Evolutionary conservation across 257 asterid genomes (phyloP), one percentile per base, ranked within the genome.

Genomic region (Nicotiana tabacum): DNA sequence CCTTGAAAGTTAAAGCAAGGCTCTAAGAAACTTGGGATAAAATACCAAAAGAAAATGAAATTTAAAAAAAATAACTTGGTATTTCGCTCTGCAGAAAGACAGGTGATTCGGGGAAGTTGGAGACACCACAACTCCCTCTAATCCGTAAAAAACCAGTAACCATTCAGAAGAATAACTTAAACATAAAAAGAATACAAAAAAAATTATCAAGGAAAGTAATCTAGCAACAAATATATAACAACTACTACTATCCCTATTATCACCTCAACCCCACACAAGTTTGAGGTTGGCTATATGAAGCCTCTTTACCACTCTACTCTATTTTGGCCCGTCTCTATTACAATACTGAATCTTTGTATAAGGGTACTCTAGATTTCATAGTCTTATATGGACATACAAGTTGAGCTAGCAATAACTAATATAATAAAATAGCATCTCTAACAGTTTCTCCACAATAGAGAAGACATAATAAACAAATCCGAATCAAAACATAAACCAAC

Each of bases 111-210:
- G 2, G 2, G 1, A 30, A 30, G 2, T 7, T 39, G 9, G 46
- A 39, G 46, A 39, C 9, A 39, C 8, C 9, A 39, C 46, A 39
- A 39, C 9, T 6, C 9, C 46, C 9, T 39, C 9, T 39, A 39
- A 24, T 24, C 27, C 27, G 27, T 39, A 39, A 39, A 10, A 39
- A 39, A 39, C 48, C 48, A 39, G 48, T 39, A 39, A 7, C 10
- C 48, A 39, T 10, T 39, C 10, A 39, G 10, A 0, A 39, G 10
- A 39, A 7, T 37, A 5, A 5, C 1, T 37, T 35, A 5, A 4
- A 0, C 1, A 35, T 4, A 4, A 0, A 35, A 4, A 4, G 6
- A 0, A 35, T 0, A 3, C 6, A 0, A 4, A 0, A 5, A 0
- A 35, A 35, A 35, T 5, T 39, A 39, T 39, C 2, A 39, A 2